These are phyloP conservation scores for Kandelia obovata DNA, from an alignment of 345 rosid species.

Conservation along the genomic window DNA sequence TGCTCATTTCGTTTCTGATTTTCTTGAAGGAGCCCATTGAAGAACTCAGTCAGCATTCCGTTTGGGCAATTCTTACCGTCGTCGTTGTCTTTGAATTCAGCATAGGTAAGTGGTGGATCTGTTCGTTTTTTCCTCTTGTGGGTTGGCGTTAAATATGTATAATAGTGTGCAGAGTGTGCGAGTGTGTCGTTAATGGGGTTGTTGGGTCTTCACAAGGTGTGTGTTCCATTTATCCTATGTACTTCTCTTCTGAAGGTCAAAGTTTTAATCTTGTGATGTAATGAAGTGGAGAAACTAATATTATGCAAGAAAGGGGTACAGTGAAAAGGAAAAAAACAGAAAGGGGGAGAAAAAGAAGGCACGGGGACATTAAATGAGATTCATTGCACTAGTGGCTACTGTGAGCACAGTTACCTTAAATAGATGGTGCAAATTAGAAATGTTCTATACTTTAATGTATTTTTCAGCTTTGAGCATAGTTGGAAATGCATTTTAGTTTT, in stretches of 20 bases:
- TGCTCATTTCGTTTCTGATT: conserved; percentile 63
- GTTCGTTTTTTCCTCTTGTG: not conserved
- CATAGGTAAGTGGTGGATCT: conserved; percentile 44
- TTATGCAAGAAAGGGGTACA: not conserved
- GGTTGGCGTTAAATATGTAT: not conserved
- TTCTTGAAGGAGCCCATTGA: conserved; percentile 57
- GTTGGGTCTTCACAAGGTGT: no score
- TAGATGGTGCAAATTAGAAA: not conserved
- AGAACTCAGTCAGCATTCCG: conserved; percentile 61
- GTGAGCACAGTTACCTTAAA: no score
- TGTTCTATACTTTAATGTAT: no score
- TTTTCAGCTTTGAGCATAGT: no score
- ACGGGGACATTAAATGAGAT: no score
- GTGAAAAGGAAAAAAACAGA: not conserved
- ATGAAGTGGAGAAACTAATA: not conserved
- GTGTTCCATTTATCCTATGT: not conserved
- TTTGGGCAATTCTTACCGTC: conserved; percentile 93
- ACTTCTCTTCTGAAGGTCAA: not conserved
- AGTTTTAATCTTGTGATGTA: not conserved
- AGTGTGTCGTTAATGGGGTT: not conserved
- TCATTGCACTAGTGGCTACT: no score
- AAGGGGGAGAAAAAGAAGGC: not conserved
- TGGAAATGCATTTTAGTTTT: no score
- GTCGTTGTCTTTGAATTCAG: conserved; percentile 94
- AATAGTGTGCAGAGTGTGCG: not conserved